These are phyloP conservation scores for Larix sibirica DNA, from an alignment of 83 land plant genomes.

Conservation along the genomic window DNA sequence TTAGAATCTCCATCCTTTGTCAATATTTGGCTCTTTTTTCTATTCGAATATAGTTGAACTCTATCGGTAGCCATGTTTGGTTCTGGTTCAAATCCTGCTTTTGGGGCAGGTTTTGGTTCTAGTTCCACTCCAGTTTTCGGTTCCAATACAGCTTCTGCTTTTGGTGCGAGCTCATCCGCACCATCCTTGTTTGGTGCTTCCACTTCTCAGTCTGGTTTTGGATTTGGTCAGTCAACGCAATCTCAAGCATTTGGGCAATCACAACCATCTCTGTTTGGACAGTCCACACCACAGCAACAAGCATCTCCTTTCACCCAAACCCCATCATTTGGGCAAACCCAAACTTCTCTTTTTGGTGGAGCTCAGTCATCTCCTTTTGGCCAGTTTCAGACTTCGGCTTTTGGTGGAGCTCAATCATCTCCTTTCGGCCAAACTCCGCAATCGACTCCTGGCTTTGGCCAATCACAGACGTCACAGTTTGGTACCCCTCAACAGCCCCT, in stretches of 20 bases:
- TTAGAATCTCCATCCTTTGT: not conserved
- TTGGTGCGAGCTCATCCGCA: not conserved
- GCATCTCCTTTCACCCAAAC: not conserved
- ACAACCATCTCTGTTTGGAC: constrained; percentile 11
- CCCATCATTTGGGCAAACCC: constrained; percentile 15
- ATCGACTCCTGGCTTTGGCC: constrained; percentile 3
- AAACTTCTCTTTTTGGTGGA: constrained; percentile 4
- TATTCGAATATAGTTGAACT: not conserved
- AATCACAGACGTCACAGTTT: not conserved
- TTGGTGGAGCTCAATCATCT: not conserved
- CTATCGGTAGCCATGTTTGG: constrained; percentile 11
- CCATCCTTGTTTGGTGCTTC: constrained; percentile 13
- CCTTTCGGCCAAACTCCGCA: not conserved
- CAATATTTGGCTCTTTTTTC: constrained; percentile 6
- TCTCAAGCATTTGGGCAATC: constrained; percentile 4
- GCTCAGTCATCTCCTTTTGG: constrained; percentile 5
- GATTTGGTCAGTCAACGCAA: constrained; percentile 14
- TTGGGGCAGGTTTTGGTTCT: constrained; percentile 8
- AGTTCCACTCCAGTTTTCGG: not conserved
- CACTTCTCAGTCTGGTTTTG: not conserved
- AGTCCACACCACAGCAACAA: not conserved
- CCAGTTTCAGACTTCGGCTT: not conserved
- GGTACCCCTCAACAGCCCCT: constrained; percentile 24
- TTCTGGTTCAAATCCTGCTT: constrained; percentile 10
- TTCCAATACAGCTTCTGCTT: constrained; percentile 4